Base-by-base conservation (phyloP, 345 rosid genomes). In the Sonneratia caseolaris region DNA sequence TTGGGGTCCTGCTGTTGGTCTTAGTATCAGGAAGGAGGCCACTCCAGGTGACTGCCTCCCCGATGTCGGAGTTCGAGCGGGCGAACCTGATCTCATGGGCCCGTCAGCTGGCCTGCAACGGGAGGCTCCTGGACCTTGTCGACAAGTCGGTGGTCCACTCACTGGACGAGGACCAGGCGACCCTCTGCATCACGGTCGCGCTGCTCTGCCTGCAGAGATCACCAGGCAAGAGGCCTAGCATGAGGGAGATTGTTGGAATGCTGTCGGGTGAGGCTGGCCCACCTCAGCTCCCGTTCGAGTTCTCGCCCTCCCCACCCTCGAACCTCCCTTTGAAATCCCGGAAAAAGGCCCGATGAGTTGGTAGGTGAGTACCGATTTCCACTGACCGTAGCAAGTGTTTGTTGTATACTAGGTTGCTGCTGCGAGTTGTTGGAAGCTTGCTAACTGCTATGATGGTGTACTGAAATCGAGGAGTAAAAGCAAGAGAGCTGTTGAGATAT, bases 81-180 rank as follows among this genome's bases (percentile, higher is more conserved):
- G 97, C 98, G 3, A 94, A 91, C 79, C 87, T 94, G 38, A 82
- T 91, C 62, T 91, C 94, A 36, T 94, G 98, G 98, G 96, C 95
- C 0, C 81, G 97, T 2, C 86, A 85, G 69, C 88, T 93, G 5
- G 96, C 91, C 1, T 83, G 95, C 47, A 76, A 80, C 8, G 88
- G 94, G 68, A 91, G 82, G 76, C 85, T 94, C 21, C 75, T 88
- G 69, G 98, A 94, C 73, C 80, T 94, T 75, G 90, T 91, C 14
- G 98, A 94, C 80, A 74, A 77, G 48, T 84, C 82, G 53, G 67
- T 89, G 53, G 67, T 89, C 68, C 76, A 82, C 73, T 75, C 70
- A 71, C 65, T 88, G 82, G 91, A 91, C 73, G 64, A 70, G 68
- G 96, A 88, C 57, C 93, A 93, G 74, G 97, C 95, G 22, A 70